Evolutionary conservation across 345 rosid genomes (phyloP), one percentile per base, ranked within the genome.

Genomic region (Rubroshorea leprosula): DNA sequence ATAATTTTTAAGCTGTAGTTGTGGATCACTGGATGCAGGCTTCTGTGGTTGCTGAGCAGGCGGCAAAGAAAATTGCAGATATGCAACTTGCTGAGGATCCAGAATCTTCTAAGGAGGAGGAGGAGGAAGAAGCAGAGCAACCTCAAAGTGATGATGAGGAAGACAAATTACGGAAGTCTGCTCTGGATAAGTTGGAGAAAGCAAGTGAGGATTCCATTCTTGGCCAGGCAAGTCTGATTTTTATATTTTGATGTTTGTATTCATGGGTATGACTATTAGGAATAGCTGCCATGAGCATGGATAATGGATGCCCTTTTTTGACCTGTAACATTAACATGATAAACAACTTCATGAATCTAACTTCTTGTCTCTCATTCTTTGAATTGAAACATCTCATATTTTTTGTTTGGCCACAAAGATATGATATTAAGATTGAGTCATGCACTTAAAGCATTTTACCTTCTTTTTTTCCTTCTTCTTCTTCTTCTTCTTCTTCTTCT

Each of bases 191-290:
- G 62, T 66, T 93, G 76, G 96, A 83, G 76, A 83, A 79, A 38
- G 97, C 95, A 10, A 81, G 99, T 74, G 84, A 80, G 59, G 96
- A 90, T 66, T 68, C 95, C 18, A 54, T 87, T 29, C 84, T 93
- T 66, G 87, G 99, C 56, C 95, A 93, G 99, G 97, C 82, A 82
- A 71, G 83, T 50, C 16, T 65, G 46, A n/a, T 39, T 5, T 52
- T 52, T 55, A 50, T 14, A 21, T 41, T 62, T 63, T 65, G 56
- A 43, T 70, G 39, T 54, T 54, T 57, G 41, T 26, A 49, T 6
- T 8, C 9, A 53, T 64, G 23, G n/a, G n/a, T n/a, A n/a, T n/a
- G n/a, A n/a, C n/a, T 52, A 6, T 4, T 49, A 21, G 62, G 35
- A 46, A 49, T 48, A 17, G 39, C 47, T 24, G 45, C 17, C 23